Percentiles rank a stretch among this genome's conserved stretches.
Evolutionary conservation across 78 protist species (phyloP).

Genomic region (Acrasis kona): DNA sequence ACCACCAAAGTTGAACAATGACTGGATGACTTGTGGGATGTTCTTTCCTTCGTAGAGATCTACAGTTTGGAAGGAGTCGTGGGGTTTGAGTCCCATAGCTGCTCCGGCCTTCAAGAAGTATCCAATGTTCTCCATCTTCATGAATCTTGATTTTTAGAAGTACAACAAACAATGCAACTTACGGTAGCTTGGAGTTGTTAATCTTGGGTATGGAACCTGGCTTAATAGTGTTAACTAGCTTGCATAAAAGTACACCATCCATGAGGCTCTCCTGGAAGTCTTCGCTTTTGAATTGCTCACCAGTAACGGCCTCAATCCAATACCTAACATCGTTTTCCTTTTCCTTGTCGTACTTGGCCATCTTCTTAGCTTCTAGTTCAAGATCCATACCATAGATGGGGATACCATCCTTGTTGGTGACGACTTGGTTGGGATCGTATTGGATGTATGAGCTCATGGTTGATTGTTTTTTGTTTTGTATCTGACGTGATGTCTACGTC

Average conservation of each 20-base stretch:
- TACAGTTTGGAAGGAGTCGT: conserved; percentile 52
- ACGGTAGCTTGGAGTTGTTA: conserved; percentile 47
- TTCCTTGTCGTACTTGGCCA: background rate
- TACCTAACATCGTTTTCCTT: background rate
- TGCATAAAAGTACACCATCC: background rate
- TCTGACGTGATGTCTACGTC: no score
- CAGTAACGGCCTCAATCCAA: background rate
- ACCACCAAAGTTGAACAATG: background rate
- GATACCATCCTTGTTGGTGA: background rate
- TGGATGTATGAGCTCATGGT: no score
- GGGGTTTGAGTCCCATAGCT: conserved; percentile 31
- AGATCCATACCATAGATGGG: conserved; percentile 11
- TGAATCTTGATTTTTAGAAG: conserved; percentile 53
- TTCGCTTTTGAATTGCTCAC: background rate
- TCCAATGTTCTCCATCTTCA: conserved; percentile 60
- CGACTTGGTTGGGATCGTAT: no score
- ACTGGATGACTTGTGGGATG: background rate
- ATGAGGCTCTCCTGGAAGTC: background rate
- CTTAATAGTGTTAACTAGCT: background rate
- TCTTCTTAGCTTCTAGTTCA: background rate
- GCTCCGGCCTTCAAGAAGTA: conserved; percentile 21
- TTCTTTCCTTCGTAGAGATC: conserved; percentile 52
- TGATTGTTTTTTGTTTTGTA: no score
- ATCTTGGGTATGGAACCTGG: conserved; percentile 30
- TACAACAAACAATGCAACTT: no score